These are phyloP conservation scores for Claviceps monticola DNA, from an alignment of 2,329 filamentous ascomycete genomes.

Conservation along the genomic window DNA sequence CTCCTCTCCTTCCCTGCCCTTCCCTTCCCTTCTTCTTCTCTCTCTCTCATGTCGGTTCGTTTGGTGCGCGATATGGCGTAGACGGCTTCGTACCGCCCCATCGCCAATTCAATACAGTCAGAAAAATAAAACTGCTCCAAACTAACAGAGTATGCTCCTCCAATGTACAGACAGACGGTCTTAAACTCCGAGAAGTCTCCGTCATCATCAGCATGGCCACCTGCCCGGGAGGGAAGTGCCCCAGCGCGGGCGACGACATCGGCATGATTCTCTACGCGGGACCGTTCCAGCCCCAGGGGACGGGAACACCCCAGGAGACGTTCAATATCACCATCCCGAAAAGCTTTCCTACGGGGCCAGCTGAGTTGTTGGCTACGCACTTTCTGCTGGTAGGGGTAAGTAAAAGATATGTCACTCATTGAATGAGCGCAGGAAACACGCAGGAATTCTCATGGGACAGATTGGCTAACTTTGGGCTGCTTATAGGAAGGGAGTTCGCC, in stretches of 20 bases:
- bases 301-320: not conserved
- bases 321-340: not conserved
- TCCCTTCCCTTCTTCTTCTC: no score
- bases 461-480: no score
- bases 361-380: slow-evolving; percentile 4
- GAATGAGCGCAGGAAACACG: no score
- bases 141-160: not conserved
- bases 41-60: no score
- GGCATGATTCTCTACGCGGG: slow-evolving; percentile 1
- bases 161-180: not conserved
- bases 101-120: no score
- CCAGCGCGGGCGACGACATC: not conserved
- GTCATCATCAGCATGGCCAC: slow-evolving; percentile 2
- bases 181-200: not conserved
- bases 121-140: not conserved
- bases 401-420: not conserved
- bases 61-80: no score
- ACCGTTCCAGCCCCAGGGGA: not conserved
- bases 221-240: not conserved
- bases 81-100: no score
- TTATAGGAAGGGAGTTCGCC: not conserved
- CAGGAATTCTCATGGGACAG: no score
- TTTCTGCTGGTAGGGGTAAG: slow-evolving; percentile 3
- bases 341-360: not conserved
- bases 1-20: no score